Conservation (phyloP, 768 basidiomycete genomes). For the Suillus bovinus region DNA sequence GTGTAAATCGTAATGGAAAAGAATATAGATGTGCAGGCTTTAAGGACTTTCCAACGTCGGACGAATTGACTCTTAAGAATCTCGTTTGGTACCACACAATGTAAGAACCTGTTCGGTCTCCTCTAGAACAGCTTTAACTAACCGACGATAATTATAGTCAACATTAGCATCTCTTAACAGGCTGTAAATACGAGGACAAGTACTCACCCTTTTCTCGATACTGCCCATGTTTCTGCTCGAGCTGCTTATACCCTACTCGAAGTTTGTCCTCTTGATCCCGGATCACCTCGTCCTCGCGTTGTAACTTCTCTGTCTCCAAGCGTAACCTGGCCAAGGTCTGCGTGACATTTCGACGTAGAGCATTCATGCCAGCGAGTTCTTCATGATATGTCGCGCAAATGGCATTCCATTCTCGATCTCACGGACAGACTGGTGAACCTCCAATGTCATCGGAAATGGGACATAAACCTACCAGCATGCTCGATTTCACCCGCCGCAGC, state of each 20-base stretch:
- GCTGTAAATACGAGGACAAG: background rate
- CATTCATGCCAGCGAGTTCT: conserved; percentile 60
- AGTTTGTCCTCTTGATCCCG: conserved; percentile 43
- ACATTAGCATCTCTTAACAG: conserved; percentile 11
- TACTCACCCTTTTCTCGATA: conserved; percentile 43
- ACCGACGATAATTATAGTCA: background rate
- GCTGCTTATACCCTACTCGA: conserved; percentile 36
- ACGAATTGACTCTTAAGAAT: conserved; percentile 13
- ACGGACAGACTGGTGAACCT: conserved; percentile 8
- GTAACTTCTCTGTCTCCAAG: conserved; percentile 41
- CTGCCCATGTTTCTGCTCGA: conserved; percentile 41
- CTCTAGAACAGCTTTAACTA: conserved; percentile 44
- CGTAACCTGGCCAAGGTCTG: conserved; percentile 40
- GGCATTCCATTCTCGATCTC: conserved; percentile 63
- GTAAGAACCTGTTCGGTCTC: conserved; percentile 46
- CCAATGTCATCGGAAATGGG: background rate
- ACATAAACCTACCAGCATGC: conserved; percentile 34
- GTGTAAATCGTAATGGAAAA: background rate
- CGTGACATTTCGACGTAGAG: conserved; percentile 54
- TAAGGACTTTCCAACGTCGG: background rate
- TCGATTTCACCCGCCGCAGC: conserved; percentile 42
- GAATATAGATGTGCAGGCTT: background rate
- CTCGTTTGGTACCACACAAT: conserved; percentile 47
- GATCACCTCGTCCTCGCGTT: conserved; percentile 41
- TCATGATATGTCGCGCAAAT: conserved; percentile 57